A percentile compares a stretch with the other conserved stretches of the same genome.
phyloP scores from a whole-genome alignment of 2,329 filamentous ascomycete genomes.

The Botrytis hyacinthi region DNA sequence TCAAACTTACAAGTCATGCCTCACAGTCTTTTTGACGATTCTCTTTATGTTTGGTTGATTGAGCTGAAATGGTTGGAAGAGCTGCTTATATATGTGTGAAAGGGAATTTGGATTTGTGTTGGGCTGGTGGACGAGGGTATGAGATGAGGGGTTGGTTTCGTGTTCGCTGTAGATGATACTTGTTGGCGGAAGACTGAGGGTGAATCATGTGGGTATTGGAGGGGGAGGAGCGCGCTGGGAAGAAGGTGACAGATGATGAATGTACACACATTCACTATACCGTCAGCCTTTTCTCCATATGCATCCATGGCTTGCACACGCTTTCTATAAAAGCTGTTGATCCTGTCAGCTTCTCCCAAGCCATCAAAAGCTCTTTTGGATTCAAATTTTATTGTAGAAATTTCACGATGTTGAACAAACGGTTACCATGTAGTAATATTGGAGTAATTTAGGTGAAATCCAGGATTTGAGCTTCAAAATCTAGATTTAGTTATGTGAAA shows the following conservation, averaged over 20 bases:
- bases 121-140: not conserved
- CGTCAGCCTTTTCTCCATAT: not conserved
- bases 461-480: not conserved
- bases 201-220: not conserved
- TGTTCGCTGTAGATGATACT: not conserved
- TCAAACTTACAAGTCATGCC: not conserved
- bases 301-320: not conserved
- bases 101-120: fast-evolving
- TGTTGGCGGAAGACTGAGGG: not conserved
- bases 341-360: not conserved
- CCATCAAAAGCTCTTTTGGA: too few relatives aligned
- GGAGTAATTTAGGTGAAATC: not conserved
- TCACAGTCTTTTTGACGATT: too few relatives aligned
- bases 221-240: too few relatives aligned
- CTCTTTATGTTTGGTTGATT: too few relatives aligned
- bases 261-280: not conserved
- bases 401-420: too few relatives aligned
- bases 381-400: too few relatives aligned
- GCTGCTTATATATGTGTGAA: not conserved
- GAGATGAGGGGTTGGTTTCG: not conserved
- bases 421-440: fast-evolving
- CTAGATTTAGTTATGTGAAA: fast-evolving
- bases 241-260: not conserved
- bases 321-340: not conserved
- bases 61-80: not conserved